A percentile compares a stretch with the other conserved stretches of the same genome.
phyloP scores from a whole-genome alignment of 169 alveolate genomes.

The Cyclospora cayetanensis region DNA sequence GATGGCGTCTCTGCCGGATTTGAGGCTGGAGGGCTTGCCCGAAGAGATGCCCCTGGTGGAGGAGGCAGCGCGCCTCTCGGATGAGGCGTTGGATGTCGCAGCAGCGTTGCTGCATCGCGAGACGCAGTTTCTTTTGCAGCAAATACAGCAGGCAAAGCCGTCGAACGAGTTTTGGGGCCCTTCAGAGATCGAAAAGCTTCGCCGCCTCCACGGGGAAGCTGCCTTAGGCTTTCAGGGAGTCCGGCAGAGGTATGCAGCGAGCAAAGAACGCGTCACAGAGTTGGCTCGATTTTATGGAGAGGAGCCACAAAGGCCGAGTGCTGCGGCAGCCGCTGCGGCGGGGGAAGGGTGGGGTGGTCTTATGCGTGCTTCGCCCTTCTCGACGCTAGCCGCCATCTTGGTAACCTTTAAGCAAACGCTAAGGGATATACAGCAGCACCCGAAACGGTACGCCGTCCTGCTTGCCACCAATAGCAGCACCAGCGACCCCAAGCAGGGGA shows the following conservation, averaged over 20 bases:
- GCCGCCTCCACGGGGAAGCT: constrained; percentile 63
- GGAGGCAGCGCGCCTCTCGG: constrained; percentile 68
- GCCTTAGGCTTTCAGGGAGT: constrained; percentile 33
- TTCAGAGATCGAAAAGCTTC: constrained; percentile 39
- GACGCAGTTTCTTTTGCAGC: constrained; percentile 36
- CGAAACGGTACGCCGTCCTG: constrained; percentile 54
- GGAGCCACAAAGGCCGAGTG: constrained; percentile 50
- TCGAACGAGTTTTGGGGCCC: constrained; percentile 12
- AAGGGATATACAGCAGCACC: constrained; percentile 56
- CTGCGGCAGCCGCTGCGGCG: constrained; percentile 45
- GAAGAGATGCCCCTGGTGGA: constrained; percentile 62
- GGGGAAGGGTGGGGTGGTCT: constrained; percentile 50
- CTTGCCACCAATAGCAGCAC: constrained; percentile 43
- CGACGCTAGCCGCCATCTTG: constrained; percentile 38
- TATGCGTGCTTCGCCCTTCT: constrained; percentile 34
- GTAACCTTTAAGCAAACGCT: constrained; percentile 20
- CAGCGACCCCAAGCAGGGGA: neutral
- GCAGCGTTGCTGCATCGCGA: neutral
- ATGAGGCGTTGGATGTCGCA: constrained; percentile 51
- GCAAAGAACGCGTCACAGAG: constrained; percentile 44
- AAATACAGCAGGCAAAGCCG: constrained; percentile 10
- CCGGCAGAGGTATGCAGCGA: constrained; percentile 46
- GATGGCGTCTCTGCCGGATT: constrained; percentile 65
- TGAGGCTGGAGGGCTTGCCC: constrained; percentile 29
- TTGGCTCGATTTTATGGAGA: constrained; percentile 60